Evolutionary conservation across 805 yeast species (phyloP), one percentile per base, ranked within the genome.

Genomic region (Priceomyces medius): DNA sequence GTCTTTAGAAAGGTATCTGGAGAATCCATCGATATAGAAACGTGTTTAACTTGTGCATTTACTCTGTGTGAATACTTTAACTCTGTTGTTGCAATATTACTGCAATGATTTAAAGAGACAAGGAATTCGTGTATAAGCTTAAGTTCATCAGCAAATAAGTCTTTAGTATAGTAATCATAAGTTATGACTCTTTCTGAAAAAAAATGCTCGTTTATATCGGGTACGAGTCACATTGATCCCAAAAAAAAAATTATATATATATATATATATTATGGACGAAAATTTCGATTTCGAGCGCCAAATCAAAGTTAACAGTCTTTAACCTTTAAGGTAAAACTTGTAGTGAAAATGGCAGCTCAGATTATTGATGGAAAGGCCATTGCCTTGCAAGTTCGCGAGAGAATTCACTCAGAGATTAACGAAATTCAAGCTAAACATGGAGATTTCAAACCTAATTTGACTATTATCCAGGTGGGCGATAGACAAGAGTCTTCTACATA

Each of bases 401-500:
- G 52, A 41, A 57, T 70, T 49, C 73, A 67, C 43, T 59, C 55
- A 12, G 72, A 74, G 35, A 74, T 79, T 53, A 21, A 44, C 12
- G 54, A 56, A 40, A 49, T 74, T 42, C 74, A 77, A 57, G 46
- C 61, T 8, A 58, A 64, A 24, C 70, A 76, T 49, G 74, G 81
- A 12, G 69, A 68, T 36, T 85, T 85, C 62, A 66, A 70, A 48
- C 93, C 95, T 21, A 73, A 71, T 32, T 68, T 86, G 55, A 71
- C 81, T 46, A 85, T 86, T 49, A 71, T 86, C 48, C 95, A 86
- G 65, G 85, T 86, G 17, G 95, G 95, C 42, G 67, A 69, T 19
- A 74, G 91, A 61, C 84, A 83, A 17, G 95, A 86, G 56, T 85
- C 93, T 9, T 70, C 84, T n/a, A 83, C 88, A 3, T 86, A 86